These are phyloP conservation scores for Citrus medica DNA, from an alignment of 345 rosid species.

Conservation along the genomic window DNA sequence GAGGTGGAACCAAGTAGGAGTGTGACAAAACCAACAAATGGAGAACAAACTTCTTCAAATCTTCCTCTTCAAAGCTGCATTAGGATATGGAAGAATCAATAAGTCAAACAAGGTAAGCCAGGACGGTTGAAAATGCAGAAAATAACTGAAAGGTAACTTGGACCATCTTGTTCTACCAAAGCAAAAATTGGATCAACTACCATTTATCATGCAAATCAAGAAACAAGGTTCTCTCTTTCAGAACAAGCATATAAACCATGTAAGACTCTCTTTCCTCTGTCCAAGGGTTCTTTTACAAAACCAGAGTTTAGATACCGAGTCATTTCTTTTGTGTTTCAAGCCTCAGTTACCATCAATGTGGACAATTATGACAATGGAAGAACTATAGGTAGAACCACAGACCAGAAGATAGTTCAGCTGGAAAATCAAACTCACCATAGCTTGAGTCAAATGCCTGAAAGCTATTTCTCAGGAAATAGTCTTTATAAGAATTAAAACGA, in stretches of 20 bases:
- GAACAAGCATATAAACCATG: background rate
- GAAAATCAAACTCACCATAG: background rate
- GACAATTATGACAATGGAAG: background rate
- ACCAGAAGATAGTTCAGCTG: background rate
- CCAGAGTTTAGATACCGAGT: background rate
- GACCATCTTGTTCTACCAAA: background rate
- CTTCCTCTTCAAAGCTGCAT: conserved; percentile 78
- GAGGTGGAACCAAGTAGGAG: conserved; percentile 52
- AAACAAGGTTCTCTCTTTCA: background rate
- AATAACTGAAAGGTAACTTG: background rate
- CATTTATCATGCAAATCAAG: background rate
- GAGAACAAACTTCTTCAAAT: conserved; percentile 63
- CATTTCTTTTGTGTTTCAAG: background rate
- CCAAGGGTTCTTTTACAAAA: background rate
- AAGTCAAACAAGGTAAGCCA: background rate
- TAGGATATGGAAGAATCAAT: conserved; percentile 1
- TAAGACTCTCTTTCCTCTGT: background rate
- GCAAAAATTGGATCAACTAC: background rate
- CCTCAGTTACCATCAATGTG: background rate
- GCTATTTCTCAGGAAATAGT: background rate
- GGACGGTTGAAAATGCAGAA: background rate
- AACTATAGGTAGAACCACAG: background rate
- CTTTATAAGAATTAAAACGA: background rate
- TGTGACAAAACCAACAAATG: conserved; percentile 83
- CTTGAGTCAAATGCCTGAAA: background rate